These are phyloP conservation scores for Taphrina sp. DNA, from an alignment of 1,139 yeast genomes.

Conservation along the genomic window DNA sequence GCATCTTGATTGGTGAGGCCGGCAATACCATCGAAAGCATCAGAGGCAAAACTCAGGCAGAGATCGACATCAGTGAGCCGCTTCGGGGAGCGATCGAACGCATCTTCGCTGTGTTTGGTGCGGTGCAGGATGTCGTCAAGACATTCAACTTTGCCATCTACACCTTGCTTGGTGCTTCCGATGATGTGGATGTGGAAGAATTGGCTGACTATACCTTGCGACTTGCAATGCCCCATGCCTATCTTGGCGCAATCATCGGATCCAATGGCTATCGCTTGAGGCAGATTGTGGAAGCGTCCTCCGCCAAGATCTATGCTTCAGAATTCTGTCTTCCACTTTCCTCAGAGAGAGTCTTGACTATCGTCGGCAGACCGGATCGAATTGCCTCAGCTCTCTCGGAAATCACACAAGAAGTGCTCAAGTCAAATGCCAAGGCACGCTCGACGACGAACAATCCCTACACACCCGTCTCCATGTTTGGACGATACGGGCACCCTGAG, in stretches of 20 bases:
- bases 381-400: slow-evolving; percentile 80
- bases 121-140: slow-evolving; percentile 75
- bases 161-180: slow-evolving; percentile 1
- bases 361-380: slow-evolving; percentile 82
- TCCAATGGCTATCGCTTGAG: slow-evolving; percentile 71
- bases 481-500: slow-evolving; percentile 38
- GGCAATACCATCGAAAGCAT: slow-evolving; percentile 44
- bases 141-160: not conserved
- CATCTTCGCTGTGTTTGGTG: slow-evolving; percentile 71
- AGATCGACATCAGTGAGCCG: slow-evolving; percentile 76
- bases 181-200: too few relatives aligned
- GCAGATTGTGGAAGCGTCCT: slow-evolving; percentile 80
- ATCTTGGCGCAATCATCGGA: slow-evolving; percentile 82
- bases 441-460: slow-evolving; percentile 34
- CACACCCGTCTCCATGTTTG: slow-evolving; percentile 37
- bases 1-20: slow-evolving; percentile 34
- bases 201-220: slow-evolving; percentile 51
- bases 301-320: slow-evolving; percentile 75
- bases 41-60: slow-evolving; percentile 63
- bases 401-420: slow-evolving; percentile 64
- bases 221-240: slow-evolving; percentile 71
- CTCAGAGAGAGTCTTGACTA: slow-evolving; percentile 70
- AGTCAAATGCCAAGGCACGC: slow-evolving; percentile 54
- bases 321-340: slow-evolving; percentile 73
- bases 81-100: slow-evolving; percentile 72